Base-by-base conservation (phyloP, 2,329 filamentous ascomycete species). In the Fusarium palustre region DNA sequence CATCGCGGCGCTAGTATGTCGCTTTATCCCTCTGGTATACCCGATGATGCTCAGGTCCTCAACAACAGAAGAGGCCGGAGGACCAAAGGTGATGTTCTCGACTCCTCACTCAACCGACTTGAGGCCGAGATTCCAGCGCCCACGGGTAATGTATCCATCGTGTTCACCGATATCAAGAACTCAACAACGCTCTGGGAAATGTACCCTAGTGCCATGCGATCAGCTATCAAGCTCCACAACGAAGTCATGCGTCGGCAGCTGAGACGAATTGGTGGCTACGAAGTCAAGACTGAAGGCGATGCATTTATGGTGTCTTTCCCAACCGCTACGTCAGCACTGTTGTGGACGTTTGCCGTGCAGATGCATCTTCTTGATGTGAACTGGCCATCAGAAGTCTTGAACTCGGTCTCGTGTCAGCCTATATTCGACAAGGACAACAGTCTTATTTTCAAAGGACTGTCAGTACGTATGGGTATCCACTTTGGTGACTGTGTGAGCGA, bases 261-360 rank as follows among this genome's bases (percentile, higher is more conserved):
- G 72, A 90, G 96, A 52, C 91, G 94, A 68, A 97, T 97, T 73
- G 96, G 96, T 76, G 96, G 96, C 2, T 99, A 97, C 76, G 96
- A 99, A 81, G 96, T 99, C 79, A 99, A 99, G 85, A 99, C 96
- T 20, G 96, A 99, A 92, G 96, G 96, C 72, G 96, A 99, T 81
- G 96, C 96, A 11, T 99, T 99, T 76, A 98, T 99, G 94, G 96
- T 99, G 33, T 97, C 95, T 12, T 99, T 99, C 80, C 93, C 94
- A 3, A 98, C 96, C 1, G 94, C 96, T 4, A 98, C 96, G 2
- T 96, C 94, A 11, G 96, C 96, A 7, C 82, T 99, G 49, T 86
- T 99, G 10, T 99, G 96, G 96, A 97, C 92, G 74, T 99, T 99
- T 81, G 93, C 94, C 24, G 94, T 97, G 30, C 96, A 99, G 79